Conservation (phyloP, 768 basidiomycete species). For the Lyophyllum atratum region DNA sequence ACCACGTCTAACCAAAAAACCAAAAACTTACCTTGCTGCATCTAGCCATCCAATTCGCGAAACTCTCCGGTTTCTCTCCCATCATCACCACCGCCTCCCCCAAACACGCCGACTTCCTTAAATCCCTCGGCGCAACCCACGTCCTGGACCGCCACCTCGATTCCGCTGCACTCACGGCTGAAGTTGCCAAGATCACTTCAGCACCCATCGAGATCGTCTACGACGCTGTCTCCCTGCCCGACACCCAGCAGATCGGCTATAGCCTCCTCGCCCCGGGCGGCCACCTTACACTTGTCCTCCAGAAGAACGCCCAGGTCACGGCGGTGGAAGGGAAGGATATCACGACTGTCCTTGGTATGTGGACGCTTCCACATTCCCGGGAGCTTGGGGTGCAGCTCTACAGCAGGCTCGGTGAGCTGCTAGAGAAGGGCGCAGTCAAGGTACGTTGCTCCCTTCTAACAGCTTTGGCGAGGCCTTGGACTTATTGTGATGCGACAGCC, state of each 20-base stretch:
- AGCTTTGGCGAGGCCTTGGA: not conserved
- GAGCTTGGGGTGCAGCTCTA: conserved; percentile 10
- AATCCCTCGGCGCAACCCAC: conserved; percentile 37
- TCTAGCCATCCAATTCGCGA: conserved; percentile 32
- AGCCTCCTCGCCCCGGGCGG: conserved; percentile 38
- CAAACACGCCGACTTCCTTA: conserved; percentile 24
- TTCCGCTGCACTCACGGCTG: not conserved
- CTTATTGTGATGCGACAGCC: conserved; percentile 31
- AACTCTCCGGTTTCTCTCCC: conserved; percentile 36
- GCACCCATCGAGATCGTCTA: conserved; percentile 22
- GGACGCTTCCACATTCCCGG: conserved; percentile 7
- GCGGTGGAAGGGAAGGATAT: conserved; percentile 10
- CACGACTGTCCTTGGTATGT: not conserved
- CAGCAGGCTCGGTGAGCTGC: conserved; percentile 7
- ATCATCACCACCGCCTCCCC: conserved; percentile 35
- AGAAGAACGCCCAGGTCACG: conserved; percentile 19
- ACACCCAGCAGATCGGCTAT: conserved; percentile 40
- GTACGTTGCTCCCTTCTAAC: conserved; percentile 7
- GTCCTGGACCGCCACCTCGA: conserved; percentile 27
- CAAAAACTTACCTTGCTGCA: too few species aligned
- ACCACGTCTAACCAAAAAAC: not conserved
- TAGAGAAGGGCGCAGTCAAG: conserved; percentile 23
- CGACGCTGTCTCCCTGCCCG: conserved; percentile 34
- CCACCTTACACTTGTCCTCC: conserved; percentile 25
- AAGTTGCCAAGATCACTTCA: conserved; percentile 20